phyloP scores from a whole-genome alignment of 805 yeast species.

The Starmera dryadoides region DNA sequence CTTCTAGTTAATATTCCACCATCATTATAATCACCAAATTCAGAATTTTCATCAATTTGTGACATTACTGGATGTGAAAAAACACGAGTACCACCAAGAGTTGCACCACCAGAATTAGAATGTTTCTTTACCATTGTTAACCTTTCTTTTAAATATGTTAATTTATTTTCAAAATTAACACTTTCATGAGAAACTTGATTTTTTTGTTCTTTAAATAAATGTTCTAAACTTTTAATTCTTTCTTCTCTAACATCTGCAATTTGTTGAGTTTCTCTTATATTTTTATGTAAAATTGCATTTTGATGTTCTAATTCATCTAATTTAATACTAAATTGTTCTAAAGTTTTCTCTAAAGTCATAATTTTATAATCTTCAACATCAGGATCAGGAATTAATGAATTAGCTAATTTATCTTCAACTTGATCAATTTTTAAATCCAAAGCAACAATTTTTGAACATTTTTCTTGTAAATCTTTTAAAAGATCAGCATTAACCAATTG shows the following conservation, averaged over 20 bases:
- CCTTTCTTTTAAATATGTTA: constrained; percentile 22
- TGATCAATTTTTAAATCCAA: constrained; percentile 36
- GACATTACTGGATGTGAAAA: neutral
- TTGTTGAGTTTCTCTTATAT: constrained; percentile 45
- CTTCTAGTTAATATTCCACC: constrained; percentile 2
- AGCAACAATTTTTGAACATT: constrained; percentile 24
- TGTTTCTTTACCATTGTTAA: constrained; percentile 16
- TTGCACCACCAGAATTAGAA: neutral
- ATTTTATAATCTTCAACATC: constrained; percentile 35
- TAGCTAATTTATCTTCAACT: constrained; percentile 26
- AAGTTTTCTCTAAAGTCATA: constrained; percentile 47
- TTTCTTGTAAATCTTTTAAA: constrained; percentile 18
- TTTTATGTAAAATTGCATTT: constrained; percentile 24
- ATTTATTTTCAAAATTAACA: constrained; percentile 37
- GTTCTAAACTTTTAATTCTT: constrained; percentile 48
- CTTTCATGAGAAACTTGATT: constrained; percentile 40
- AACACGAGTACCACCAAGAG: neutral
- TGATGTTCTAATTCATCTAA: constrained; percentile 1
- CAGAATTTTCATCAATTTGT: neutral
- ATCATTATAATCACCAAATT: neutral
- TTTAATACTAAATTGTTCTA: constrained; percentile 16
- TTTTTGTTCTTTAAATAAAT: constrained; percentile 43
- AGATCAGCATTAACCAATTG: constrained; percentile 12
- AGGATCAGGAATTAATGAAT: neutral
- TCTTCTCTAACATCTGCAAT: constrained; percentile 51